Evolutionary conservation across 2,329 filamentous ascomycete genomes (phyloP), one percentile per base, ranked within the genome.

Genomic region (Colletotrichum spinosum): DNA sequence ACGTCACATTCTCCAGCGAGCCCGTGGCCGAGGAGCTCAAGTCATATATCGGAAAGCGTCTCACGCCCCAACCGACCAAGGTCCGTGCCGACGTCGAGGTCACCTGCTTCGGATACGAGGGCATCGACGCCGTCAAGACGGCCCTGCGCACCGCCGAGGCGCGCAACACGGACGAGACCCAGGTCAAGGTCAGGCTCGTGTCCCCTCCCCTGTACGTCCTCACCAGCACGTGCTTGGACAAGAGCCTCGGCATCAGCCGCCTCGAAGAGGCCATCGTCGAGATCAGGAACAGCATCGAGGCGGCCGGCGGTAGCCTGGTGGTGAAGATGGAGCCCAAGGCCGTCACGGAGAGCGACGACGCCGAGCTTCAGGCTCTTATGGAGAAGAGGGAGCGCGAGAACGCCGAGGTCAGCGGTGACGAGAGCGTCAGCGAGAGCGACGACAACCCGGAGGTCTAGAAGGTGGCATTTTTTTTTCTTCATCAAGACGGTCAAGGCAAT

Each of bases 241-340:
- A 99, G 86, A 88, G 81, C 69, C 83, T 90, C 55, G 96, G 96
- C 65, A 97, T 99, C 73, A 83, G 89, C 68, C 88, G 91, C 68
- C 83, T 99, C 71, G 93, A 97, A 79, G 90, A 93, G 75, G 93
- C 96, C 15, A 99, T 99, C 72, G 85, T 92, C 74, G 92, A 94
- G 72, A 94, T 99, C 73, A 87, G 91, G 73, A 86, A 83, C 75
- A 94, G 86, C 78, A 99, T 99, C 76, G 88, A 90, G 76, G 84
- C 80, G 50, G 87, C 92, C 1, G 92, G 92, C 58, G 96, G 96
- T 67, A 89, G 88, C 75, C 91, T 95, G 75, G 87, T 90, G 48
- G 91, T 97, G 72, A 97, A 97, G 89, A 99, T 99, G 96, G 94
- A 96, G 74, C 96, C 96, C 71, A 98, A 98, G 89, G 96, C 97